phyloP scores from a whole-genome alignment of 1,139 yeast genomes.

The Geotrichum aggregatum region DNA sequence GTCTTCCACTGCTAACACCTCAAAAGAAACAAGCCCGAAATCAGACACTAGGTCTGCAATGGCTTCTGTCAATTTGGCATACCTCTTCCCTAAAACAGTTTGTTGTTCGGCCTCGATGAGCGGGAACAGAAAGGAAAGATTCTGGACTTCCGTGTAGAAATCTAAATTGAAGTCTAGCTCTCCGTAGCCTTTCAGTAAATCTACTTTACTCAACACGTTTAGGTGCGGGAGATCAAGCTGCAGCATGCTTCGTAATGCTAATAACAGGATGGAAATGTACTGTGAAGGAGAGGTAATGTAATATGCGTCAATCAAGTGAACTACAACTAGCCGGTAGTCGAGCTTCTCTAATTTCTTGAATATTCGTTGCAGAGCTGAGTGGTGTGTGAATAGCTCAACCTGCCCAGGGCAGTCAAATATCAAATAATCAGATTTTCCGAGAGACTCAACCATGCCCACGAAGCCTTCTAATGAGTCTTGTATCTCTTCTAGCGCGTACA shows the following conservation, averaged over 20 bases:
- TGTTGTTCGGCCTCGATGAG: constrained; percentile 64
- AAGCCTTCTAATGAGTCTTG: constrained; percentile 57
- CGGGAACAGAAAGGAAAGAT: constrained; percentile 65
- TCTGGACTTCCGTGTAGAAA: constrained; percentile 89
- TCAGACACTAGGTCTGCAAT: constrained; percentile 84
- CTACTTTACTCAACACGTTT: constrained; percentile 88
- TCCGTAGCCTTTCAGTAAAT: constrained; percentile 66
- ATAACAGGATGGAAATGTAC: constrained; percentile 74
- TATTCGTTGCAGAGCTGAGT: constrained; percentile 70
- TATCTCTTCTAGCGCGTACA: constrained; percentile 73
- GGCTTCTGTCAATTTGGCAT: constrained; percentile 66
- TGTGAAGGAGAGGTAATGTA: constrained; percentile 85
- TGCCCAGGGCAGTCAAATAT: constrained; percentile 98
- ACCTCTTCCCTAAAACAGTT: constrained; percentile 56
- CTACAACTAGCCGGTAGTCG: constrained; percentile 76
- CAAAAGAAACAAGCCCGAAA: constrained; percentile 81
- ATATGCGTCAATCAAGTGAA: constrained; percentile 80
- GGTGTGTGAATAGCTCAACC: constrained; percentile 90
- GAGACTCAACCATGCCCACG: constrained; percentile 51
- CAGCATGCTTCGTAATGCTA: constrained; percentile 87
- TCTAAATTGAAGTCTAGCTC: constrained; percentile 62
- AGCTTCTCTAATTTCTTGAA: constrained; percentile 67
- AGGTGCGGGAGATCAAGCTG: constrained; percentile 90
- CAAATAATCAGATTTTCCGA: constrained; percentile 64
- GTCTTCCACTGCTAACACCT: constrained; percentile 86